Evolutionary conservation across 2,329 filamentous ascomycete species (phyloP), one percentile per base, ranked within the genome.

Genomic region (Geosmithia flava): DNA sequence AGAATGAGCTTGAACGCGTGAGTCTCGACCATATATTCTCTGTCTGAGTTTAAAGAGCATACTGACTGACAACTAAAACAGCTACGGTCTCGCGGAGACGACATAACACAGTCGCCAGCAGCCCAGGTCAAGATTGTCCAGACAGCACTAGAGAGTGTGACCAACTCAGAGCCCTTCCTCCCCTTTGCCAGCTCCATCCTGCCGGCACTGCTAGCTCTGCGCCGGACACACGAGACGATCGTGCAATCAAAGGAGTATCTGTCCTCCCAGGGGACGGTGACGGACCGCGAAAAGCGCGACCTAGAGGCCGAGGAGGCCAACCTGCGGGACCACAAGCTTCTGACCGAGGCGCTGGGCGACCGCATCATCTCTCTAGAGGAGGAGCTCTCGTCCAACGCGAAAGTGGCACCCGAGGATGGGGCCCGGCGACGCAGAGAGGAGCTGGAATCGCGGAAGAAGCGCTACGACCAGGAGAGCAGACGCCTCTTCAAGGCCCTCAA

Each of bases 161-260:
- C 78, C 13, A 67, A 75, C 42, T 71, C 74, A 15, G 73, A 81
- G 47, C 81, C 83, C 8, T 79, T 80, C 54, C 67, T 91, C 20
- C 86, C 87, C 2, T 70, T 73, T 20, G 68, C 78, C 10, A 77
- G 75, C 46, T 91, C 87, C 19, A 71, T 82, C 6, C 64, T 93
- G 7, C 85, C 86, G 3, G 78, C 81, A 7, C 69, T 94, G 4
- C 61, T 93, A 41, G 85, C 87, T 6, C 65, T 88, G 48, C 80
- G 83, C 47, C 80, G 76, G 55, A 81, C 83, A 2, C 74, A 82
- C 50, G 71, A 75, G 49, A 80, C 80, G 16, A 75, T 85, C 45
- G 63, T 72, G 50, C 81, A 87, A 54, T 83, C 81, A 17, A 80
- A 77, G 53, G 65, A 68, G 19, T 80, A 80, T 47, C 70, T 87